phyloP scores from a whole-genome alignment of 139 green algal genomes.

The Coccomyxa sp. region DNA sequence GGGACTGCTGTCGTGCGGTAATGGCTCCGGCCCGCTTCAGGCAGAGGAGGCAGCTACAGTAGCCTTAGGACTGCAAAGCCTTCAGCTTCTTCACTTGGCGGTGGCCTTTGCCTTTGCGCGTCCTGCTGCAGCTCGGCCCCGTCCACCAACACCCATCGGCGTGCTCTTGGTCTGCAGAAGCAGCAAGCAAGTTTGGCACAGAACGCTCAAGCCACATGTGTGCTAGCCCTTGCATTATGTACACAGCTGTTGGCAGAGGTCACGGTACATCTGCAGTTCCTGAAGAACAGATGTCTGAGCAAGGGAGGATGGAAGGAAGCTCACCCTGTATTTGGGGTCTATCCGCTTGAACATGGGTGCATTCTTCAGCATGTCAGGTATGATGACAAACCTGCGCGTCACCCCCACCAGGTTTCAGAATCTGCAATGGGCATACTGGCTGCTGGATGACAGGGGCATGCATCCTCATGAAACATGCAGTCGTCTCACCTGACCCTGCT shows the following conservation, averaged over 20 bases:
- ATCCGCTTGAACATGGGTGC: constrained; percentile 99
- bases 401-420: neutral
- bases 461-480: neutral
- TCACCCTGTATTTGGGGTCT: constrained; percentile 86
- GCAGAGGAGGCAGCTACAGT: no score
- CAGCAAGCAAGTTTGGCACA: neutral
- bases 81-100: no score
- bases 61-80: no score
- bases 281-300: neutral
- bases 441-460: neutral
- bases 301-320: constrained; percentile 14
- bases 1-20: no score
- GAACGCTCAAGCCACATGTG: neutral
- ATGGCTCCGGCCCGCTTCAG: no score
- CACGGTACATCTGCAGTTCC: neutral
- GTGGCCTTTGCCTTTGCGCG: constrained; percentile 68
- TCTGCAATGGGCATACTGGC: neutral
- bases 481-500: constrained; percentile 59
- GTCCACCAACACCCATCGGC: constrained; percentile 67
- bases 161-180: constrained; percentile 37
- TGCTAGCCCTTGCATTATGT: no score
- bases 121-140: constrained; percentile 61
- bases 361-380: constrained; percentile 99
- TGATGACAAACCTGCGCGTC: constrained; percentile 86
- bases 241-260: neutral